Evolutionary conservation across 805 yeast genomes (phyloP).

Genomic region (Lipomyces starkeyi): DNA sequence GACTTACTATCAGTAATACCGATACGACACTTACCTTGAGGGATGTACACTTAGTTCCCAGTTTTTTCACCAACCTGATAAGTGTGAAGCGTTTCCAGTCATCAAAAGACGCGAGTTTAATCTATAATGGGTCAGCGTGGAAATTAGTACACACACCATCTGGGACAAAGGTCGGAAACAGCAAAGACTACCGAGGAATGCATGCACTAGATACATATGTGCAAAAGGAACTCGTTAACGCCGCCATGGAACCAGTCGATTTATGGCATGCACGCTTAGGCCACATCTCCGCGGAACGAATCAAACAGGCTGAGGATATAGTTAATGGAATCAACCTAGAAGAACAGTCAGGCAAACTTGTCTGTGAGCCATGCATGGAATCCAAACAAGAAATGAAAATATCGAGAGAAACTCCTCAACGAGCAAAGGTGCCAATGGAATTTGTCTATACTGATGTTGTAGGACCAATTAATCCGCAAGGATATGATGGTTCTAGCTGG

Average conservation of each 20-base stretch:
- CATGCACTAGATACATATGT: background rate
- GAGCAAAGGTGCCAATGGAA: background rate
- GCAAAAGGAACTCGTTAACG: background rate
- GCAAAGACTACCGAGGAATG: background rate
- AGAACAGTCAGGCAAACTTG: background rate
- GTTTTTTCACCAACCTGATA: background rate
- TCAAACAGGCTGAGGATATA: background rate
- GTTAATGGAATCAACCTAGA: background rate
- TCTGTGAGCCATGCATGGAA: background rate
- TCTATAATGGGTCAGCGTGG: background rate
- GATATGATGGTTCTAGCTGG: background rate
- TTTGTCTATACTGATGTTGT: background rate
- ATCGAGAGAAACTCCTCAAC: background rate
- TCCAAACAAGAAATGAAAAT: background rate
- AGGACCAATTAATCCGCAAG: slow-evolving; percentile 4
- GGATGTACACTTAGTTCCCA: slow-evolving; percentile 2
- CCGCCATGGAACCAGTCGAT: background rate
- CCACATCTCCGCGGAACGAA: background rate
- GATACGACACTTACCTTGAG: background rate
- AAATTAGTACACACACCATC: background rate
- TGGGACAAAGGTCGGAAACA: background rate
- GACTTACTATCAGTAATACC: background rate
- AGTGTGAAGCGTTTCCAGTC: slow-evolving; percentile 4
- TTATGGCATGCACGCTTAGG: background rate
- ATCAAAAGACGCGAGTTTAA: slow-evolving; percentile 4